Conservation (phyloP, 371 early-diverging fungal genomes). For the Coemansia sp. region DNA sequence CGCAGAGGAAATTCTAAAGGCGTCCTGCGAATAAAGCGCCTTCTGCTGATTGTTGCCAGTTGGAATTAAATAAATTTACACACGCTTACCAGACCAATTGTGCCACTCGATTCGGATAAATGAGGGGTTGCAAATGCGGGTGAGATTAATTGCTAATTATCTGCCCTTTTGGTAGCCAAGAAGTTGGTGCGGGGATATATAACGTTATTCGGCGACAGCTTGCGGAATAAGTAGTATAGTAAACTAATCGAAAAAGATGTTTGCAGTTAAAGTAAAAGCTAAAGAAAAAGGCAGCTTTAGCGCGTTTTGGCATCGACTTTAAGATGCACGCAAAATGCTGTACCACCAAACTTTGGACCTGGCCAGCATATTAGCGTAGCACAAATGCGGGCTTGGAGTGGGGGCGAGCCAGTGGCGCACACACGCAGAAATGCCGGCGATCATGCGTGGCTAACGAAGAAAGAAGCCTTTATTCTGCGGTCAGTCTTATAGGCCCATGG, state of each 20-base stretch:
- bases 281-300: not conserved
- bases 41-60: not conserved
- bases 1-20: not conserved
- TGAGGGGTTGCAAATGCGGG: constrained; percentile 6
- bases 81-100: not conserved
- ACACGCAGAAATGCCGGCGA: constrained; percentile 8
- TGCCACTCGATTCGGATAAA: not conserved
- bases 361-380: not conserved
- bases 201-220: not conserved
- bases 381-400: constrained; percentile 4
- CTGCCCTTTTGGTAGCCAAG: not conserved
- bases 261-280: not conserved
- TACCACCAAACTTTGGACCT: not conserved
- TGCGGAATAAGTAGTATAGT: not conserved
- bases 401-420: not conserved
- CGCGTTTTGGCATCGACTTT: not conserved
- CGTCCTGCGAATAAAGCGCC: not conserved
- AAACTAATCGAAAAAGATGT: not conserved
- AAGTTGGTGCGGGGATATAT: not conserved
- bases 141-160: constrained; percentile 2
- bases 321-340: not conserved
- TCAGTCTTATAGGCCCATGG: not conserved
- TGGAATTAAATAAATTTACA: not conserved
- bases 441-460: constrained; percentile 2
- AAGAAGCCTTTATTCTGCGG: constrained; percentile 1